Conservation (phyloP, 345 rosid species). For the Brassica incana region DNA sequence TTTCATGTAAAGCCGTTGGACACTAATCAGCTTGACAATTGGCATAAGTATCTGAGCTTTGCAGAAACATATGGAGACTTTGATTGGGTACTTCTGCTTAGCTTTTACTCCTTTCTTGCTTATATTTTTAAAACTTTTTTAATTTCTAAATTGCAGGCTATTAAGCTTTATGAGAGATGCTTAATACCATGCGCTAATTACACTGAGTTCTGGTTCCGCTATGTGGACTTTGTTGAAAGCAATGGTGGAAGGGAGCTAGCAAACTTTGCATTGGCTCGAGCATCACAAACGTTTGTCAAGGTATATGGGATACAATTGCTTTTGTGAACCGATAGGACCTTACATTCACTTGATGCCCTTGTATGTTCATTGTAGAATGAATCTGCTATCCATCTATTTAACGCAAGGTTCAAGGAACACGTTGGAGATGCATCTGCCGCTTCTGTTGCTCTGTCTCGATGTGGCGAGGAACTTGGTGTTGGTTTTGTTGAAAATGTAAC, state of each 20-base stretch:
- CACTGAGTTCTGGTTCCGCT: constrained; percentile 90
- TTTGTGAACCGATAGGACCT: background rate
- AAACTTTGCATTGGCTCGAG: constrained; percentile 70
- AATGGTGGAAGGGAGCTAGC: constrained; percentile 95
- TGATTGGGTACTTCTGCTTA: constrained; percentile 70
- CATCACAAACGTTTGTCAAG: constrained; percentile 69
- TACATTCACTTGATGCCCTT: background rate
- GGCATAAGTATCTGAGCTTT: constrained; percentile 84
- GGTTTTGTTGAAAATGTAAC: constrained; percentile 56
- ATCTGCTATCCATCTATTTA: constrained; percentile 64
- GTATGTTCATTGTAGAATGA: constrained; percentile 54
- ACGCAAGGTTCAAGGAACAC: constrained; percentile 78
- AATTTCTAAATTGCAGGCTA: constrained; percentile 49
- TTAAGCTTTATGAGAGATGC: constrained; percentile 89
- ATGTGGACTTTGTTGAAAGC: constrained; percentile 77
- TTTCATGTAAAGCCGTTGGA: constrained; percentile 78
- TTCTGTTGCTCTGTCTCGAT: constrained; percentile 58
- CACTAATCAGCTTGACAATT: constrained; percentile 60
- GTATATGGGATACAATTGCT: constrained; percentile 38
- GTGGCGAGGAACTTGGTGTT: constrained; percentile 50
- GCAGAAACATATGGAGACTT: constrained; percentile 76
- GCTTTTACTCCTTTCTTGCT: constrained; percentile 18
- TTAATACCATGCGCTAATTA: constrained; percentile 84
- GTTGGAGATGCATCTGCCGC: constrained; percentile 60
- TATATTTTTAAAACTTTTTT: constrained; percentile 2